These are phyloP conservation scores for Pseudozyma tsukubaensis DNA, from an alignment of 1,284 basidiomycete genomes.

Conservation along the genomic window DNA sequence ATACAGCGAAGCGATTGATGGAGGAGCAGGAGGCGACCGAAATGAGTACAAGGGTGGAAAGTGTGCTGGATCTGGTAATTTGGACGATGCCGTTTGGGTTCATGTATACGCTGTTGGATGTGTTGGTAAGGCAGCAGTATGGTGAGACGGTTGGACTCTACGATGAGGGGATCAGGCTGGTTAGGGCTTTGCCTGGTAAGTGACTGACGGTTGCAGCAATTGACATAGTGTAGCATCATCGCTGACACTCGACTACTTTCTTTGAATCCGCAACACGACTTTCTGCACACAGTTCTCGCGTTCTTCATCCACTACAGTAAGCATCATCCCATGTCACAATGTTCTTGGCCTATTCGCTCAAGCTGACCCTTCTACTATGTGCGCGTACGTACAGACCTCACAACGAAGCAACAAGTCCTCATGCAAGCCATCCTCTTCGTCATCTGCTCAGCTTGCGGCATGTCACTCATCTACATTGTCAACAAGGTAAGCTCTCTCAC, in stretches of 20 bases:
- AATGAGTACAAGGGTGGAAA: constrained; percentile 49
- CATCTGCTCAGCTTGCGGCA: constrained; percentile 47
- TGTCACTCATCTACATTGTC: constrained; percentile 58
- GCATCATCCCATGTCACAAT: neutral
- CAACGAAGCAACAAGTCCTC: constrained; percentile 38
- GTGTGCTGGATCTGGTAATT: constrained; percentile 56
- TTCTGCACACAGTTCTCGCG: constrained; percentile 31
- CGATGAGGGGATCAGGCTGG: constrained; percentile 43
- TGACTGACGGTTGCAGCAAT: neutral
- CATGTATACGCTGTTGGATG: constrained; percentile 61
- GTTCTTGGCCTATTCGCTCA: neutral
- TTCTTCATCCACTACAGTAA: constrained; percentile 57
- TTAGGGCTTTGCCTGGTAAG: constrained; percentile 56
- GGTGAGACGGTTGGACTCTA: constrained; percentile 48
- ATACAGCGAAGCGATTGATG: constrained; percentile 49
- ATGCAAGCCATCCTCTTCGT: constrained; percentile 43
- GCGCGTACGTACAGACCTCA: constrained; percentile 35
- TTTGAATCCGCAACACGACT: constrained; percentile 49
- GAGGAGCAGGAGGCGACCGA: constrained; percentile 41
- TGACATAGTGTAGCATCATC: neutral
- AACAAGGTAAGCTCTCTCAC: constrained; percentile 51
- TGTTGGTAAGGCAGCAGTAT: constrained; percentile 67
- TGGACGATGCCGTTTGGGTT: constrained; percentile 67
- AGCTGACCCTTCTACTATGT: constrained; percentile 2
- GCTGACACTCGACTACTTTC: neutral